A percentile compares a stretch with the other conserved stretches of the same genome.
Conservation (phyloP, 108 stramenopile species). For the Cyclotella kingstonii region DNA sequence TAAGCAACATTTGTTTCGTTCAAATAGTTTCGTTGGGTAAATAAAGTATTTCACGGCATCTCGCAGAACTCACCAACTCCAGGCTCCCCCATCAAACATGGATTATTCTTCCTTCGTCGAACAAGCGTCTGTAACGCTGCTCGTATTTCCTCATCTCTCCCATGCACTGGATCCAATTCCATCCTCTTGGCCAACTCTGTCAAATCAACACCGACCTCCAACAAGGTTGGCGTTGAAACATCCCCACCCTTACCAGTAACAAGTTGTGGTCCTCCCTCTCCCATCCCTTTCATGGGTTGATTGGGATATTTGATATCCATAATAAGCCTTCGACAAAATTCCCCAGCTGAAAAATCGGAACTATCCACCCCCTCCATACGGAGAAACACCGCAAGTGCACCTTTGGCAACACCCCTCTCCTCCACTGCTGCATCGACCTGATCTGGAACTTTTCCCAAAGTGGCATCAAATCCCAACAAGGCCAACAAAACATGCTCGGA, state of each 20-base stretch:
- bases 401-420: constrained; percentile 40
- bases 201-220: constrained; percentile 65
- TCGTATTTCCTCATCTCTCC: constrained; percentile 77
- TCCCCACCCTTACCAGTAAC: constrained; percentile 47
- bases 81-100: constrained; percentile 74
- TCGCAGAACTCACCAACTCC: constrained; percentile 53
- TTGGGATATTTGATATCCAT: constrained; percentile 52
- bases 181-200: constrained; percentile 64
- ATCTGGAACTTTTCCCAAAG: constrained; percentile 21
- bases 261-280: constrained; percentile 41
- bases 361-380: constrained; percentile 58
- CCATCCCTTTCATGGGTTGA: too few relatives aligned
- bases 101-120: constrained; percentile 86
- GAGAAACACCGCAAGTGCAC: constrained; percentile 58
- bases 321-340: constrained; percentile 68
- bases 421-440: constrained; percentile 36
- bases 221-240: constrained; percentile 56
- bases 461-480: constrained; percentile 57
- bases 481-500: constrained; percentile 73
- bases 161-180: constrained; percentile 66
- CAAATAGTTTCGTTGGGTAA: constrained; percentile 8
- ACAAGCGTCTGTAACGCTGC: constrained; percentile 64
- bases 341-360: constrained; percentile 43
- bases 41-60: not conserved
- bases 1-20: constrained; percentile 7